Evolutionary conservation across 202 grass and related monocot species (phyloP).

Genomic region (Eragrostis tef): DNA sequence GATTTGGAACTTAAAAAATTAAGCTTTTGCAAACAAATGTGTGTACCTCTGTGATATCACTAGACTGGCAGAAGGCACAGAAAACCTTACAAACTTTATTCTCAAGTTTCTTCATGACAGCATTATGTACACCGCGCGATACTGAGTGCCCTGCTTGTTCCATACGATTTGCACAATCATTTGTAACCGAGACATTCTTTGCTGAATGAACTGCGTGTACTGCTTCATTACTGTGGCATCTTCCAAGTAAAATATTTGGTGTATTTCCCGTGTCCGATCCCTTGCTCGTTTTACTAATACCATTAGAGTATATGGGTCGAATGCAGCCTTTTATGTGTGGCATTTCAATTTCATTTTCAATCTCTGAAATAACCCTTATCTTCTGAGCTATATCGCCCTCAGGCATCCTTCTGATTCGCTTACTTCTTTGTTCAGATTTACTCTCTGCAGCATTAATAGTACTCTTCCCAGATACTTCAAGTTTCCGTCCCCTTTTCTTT

Average conservation of each 20-base stretch:
- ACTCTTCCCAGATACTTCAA: conserved; percentile 17
- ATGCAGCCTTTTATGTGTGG: conserved; percentile 35
- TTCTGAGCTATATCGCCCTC: conserved; percentile 19
- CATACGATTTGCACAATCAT: not conserved
- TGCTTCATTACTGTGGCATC: conserved; percentile 15
- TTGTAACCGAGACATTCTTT: conserved; percentile 28
- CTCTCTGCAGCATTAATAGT: conserved; percentile 24
- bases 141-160: conserved; percentile 30
- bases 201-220: not conserved
- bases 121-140: conserved; percentile 24
- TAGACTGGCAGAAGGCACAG: conserved; percentile 85
- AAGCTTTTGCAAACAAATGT: not conserved
- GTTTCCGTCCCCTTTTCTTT: conserved; percentile 22
- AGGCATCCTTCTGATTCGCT: conserved; percentile 37
- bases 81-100: conserved; percentile 45
- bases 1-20: not conserved
- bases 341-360: conserved; percentile 33
- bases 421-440: conserved; percentile 40
- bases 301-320: conserved; percentile 11
- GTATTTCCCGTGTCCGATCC: conserved; percentile 26
- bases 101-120: conserved; percentile 61
- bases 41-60: conserved; percentile 69
- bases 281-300: conserved; percentile 37
- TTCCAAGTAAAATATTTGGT: conserved; percentile 24
- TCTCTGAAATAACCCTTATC: conserved; percentile 26